Base-by-base conservation (phyloP, 352 stramenopile species). In the Globisporangium cylindrosporum region DNA sequence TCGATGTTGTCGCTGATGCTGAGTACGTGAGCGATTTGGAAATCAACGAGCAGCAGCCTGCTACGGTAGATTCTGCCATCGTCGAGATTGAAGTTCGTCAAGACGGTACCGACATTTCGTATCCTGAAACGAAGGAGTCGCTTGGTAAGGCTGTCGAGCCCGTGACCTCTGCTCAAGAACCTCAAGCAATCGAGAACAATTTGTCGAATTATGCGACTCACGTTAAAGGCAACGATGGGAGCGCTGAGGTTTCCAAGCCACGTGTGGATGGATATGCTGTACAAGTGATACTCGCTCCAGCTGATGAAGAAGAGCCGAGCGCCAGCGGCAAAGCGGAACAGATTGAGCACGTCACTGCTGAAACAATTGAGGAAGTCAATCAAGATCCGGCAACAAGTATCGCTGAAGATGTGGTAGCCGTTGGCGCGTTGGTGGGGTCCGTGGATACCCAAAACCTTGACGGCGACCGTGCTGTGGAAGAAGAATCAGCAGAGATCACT, bases 1-100 rank as follows among this genome's bases (percentile, higher is more conserved):
- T 12, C 4, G 32, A 34, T 36, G n/a, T 10, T 6, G 10, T n/a
- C 25, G 32, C 6, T 49, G 25, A 36, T 46, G 29, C 54, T 57
- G 14, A 66, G n/a, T 12, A 61, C 9, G 20, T 20, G 29, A 48
- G 6, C 20, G 32, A 48, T 20, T 12, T 29, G 34, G 55, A 25
- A 48, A 48, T 20, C 4, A 48, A 1, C 51, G 7, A 9, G 24
- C 18, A 48, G 41, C 14, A 8, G 41, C 8, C 27, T 32, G 27
- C 27, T 32, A 32, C 3, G 0, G 9, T 22, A 9, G 32, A 54
- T 8, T 20, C 62, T 22, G 62, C 38, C 0, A 29, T 68, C 14
- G 34, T 68, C 12, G 62, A 62, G 36, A 27, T 68, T 15, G 62
- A 36, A 34, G 25, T 68, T 36, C 15, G n/a, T 7, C 53, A 68